Base-by-base conservation (phyloP, 768 basidiomycete genomes). In the Hysterangium stoloniferum region DNA sequence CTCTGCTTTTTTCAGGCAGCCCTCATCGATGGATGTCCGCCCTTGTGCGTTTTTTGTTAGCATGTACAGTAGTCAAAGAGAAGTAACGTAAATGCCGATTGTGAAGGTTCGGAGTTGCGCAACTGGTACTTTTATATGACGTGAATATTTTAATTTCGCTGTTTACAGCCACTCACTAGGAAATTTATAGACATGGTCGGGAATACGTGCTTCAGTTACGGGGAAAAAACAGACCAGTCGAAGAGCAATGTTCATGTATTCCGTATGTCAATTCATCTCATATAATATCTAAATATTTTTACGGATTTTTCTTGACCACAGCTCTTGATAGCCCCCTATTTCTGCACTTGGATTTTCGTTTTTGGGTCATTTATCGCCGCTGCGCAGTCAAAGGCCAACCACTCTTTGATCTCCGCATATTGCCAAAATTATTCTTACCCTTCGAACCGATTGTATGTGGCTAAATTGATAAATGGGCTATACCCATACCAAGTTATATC, bases 91-190 rank as follows among this genome's bases (percentile, higher is more conserved):
- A 15, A 28, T 45, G 12, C 4, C 43, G 13, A 4, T 24, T 33
- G 15, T 45, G 12, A 2, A 45, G 44, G 44, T 45, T 45, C 20
- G 27, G 22, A 13, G 44, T 45, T 12, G 44, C 44, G 17, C 29
- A 45, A 33, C n/a, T 45, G 9, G 29, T 22, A 31, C 44, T 45
- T 45, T 27, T 31, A 7, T 45, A 31, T 15, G 44, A 45, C 27
- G 44, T 45, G 27, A 45, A 31, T 15, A 27, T 11, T 31, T 42
- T n/a, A 20, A 29, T 19, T 6, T 17, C 29, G 29, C 9, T 4
- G 20, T 15, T 32, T 45, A 31, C 8, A 19, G 2, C 15, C n/a
- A 32, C 44, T 45, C 12, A 33, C 20, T 27, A 2, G 6, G 2
- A n/a, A 31, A 17, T 12, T 45, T 33, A 15, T 6, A 45, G 44